Conservation (phyloP, 2,329 filamentous ascomycete genomes). For the Gaeumannomyces tritici region DNA sequence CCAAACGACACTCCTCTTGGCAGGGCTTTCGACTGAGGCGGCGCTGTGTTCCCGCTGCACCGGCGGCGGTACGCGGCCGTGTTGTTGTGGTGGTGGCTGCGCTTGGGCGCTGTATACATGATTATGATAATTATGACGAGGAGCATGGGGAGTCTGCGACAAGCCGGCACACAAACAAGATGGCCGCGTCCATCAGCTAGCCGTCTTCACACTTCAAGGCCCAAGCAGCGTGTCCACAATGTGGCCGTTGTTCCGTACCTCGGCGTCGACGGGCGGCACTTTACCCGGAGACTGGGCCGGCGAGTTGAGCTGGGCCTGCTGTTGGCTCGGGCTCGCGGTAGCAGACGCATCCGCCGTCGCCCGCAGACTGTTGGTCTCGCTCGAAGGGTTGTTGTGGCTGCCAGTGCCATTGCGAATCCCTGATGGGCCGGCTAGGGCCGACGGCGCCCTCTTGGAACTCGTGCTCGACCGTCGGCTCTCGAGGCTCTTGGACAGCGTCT, state of each 20-base stretch:
- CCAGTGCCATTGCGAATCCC: constrained; percentile 19
- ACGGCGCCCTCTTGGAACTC: constrained; percentile 63
- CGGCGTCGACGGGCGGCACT: constrained; percentile 16
- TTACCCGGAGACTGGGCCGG: neutral
- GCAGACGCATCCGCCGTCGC: constrained; percentile 26
- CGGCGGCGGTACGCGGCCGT: constrained; percentile 4
- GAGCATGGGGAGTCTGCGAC: neutral
- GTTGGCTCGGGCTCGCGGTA: constrained; percentile 24
- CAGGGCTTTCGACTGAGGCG: constrained; percentile 24
- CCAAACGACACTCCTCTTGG: constrained; percentile 49
- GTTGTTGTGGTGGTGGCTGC: neutral
- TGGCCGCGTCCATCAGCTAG: constrained; percentile 13
- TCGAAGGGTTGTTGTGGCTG: constrained; percentile 41
- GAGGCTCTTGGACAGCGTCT: constrained; percentile 75
- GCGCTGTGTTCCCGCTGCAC: constrained; percentile 29
- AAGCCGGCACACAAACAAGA: constrained; percentile 6
- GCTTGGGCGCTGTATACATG: neutral
- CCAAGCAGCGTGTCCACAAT: constrained; percentile 40
- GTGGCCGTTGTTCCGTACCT: constrained; percentile 37
- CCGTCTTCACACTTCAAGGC: constrained; percentile 18
- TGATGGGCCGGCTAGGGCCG: constrained; percentile 33
- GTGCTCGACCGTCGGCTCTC: constrained; percentile 87
- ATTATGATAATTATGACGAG: neutral
- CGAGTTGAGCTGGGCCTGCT: constrained; percentile 15
- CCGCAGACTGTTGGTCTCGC: constrained; percentile 50